phyloP scores from a whole-genome alignment of 192 early-diverging fungal genomes.

The Oehlia diaphana region DNA sequence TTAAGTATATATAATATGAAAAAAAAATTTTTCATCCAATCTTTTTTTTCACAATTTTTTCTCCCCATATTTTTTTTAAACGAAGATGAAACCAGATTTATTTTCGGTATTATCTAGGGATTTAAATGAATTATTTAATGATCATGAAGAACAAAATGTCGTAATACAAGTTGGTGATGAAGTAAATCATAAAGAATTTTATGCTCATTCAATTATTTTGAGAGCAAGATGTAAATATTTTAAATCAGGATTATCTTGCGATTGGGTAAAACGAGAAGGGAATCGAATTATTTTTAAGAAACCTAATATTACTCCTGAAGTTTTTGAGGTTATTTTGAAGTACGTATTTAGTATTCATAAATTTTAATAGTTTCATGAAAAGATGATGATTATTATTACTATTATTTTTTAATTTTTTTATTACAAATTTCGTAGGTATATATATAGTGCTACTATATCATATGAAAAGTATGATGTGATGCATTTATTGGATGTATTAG shows the following conservation, averaged over 20 bases:
- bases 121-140: background rate
- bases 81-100: background rate
- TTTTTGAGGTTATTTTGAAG: background rate
- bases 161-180: background rate
- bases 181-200: background rate
- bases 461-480: background rate
- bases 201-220: background rate
- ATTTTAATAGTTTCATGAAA: no score
- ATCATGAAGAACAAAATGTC: background rate
- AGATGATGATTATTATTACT: no score
- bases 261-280: background rate
- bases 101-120: background rate
- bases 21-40: no score
- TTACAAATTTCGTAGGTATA: background rate
- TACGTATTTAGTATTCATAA: background rate
- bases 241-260: background rate
- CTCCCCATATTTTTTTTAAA: no score
- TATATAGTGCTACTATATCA: background rate
- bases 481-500: conserved; percentile 12
- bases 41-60: no score
- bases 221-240: conserved; percentile 1
- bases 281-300: background rate
- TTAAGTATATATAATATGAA: no score
- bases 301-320: background rate
- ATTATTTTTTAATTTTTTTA: no score